These are phyloP conservation scores for Urtica urens DNA, from an alignment of 306 rosid species.

Conservation along the genomic window DNA sequence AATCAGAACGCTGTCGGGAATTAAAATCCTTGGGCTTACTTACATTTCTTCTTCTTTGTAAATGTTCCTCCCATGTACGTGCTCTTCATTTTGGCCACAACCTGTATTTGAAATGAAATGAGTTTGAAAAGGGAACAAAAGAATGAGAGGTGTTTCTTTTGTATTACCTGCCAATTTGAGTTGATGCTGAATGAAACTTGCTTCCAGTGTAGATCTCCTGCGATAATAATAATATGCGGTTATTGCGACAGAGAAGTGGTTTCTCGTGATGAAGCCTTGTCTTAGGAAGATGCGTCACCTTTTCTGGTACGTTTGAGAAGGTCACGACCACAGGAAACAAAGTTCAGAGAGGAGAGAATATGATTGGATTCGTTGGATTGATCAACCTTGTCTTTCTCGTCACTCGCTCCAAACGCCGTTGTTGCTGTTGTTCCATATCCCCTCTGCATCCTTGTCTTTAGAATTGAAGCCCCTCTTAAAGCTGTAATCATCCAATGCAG, in stretches of 20 bases:
- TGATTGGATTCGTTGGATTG: slow-evolving; percentile 55
- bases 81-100: slow-evolving; percentile 87
- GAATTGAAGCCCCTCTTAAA: slow-evolving; percentile 72
- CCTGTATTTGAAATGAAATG: slow-evolving; percentile 31
- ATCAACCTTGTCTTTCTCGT: slow-evolving; percentile 51
- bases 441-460: slow-evolving; percentile 55
- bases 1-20: too few relatives aligned
- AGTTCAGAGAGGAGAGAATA: slow-evolving; percentile 45
- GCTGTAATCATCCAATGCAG: too few relatives aligned
- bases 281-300: too few relatives aligned
- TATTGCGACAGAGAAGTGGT: too few relatives aligned
- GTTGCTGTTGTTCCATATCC: slow-evolving; percentile 54
- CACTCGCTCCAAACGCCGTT: slow-evolving; percentile 36
- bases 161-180: slow-evolving; percentile 73
- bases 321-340: slow-evolving; percentile 62
- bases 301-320: slow-evolving; percentile 95
- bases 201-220: slow-evolving; percentile 98
- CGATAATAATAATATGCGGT: too few relatives aligned
- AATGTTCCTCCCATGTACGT: slow-evolving; percentile 80
- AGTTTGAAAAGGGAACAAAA: not conserved
- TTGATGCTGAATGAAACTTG: slow-evolving; percentile 71
- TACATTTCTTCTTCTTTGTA: slow-evolving; percentile 86
- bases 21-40: slow-evolving; percentile 35
- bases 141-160: not conserved
- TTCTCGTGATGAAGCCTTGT: too few relatives aligned